phyloP scores from a whole-genome alignment of 495 filamentous ascomycete genomes.

The Stereocaulon alpinum region DNA sequence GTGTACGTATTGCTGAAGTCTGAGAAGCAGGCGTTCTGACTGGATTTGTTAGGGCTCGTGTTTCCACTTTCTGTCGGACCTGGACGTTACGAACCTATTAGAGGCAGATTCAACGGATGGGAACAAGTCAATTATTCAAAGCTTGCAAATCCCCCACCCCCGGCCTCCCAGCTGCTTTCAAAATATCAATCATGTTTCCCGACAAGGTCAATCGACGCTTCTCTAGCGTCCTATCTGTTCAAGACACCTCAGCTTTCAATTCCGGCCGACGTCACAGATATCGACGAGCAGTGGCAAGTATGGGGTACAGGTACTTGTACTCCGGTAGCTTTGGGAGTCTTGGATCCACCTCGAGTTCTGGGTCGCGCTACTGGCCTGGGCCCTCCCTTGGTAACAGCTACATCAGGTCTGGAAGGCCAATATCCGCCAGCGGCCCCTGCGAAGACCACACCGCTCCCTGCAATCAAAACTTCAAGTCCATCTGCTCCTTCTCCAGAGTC shows the following conservation, averaged over 20 bases:
- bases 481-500: background rate
- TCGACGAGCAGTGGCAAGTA: slow-evolving; percentile 6
- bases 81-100: background rate
- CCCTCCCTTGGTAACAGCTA: background rate
- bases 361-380: slow-evolving; percentile 10
- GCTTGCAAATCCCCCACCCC: slow-evolving; percentile 8
- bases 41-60: too few species aligned
- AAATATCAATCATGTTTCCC: slow-evolving; percentile 10
- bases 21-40: too few species aligned
- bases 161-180: slow-evolving; percentile 4
- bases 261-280: slow-evolving; percentile 10
- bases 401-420: background rate
- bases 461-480: background rate
- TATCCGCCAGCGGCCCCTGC: background rate
- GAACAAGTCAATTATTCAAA: slow-evolving; percentile 3
- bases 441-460: background rate
- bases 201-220: background rate
- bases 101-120: slow-evolving; percentile 12
- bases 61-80: background rate
- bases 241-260: slow-evolving; percentile 12
- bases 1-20: slow-evolving; percentile 1
- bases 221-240: slow-evolving; percentile 10
- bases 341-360: slow-evolving; percentile 10
- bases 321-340: slow-evolving; percentile 8
- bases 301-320: slow-evolving; percentile 15